Base-by-base conservation (phyloP, 73 alveolate genomes). In the Paramecium caudatum region DNA sequence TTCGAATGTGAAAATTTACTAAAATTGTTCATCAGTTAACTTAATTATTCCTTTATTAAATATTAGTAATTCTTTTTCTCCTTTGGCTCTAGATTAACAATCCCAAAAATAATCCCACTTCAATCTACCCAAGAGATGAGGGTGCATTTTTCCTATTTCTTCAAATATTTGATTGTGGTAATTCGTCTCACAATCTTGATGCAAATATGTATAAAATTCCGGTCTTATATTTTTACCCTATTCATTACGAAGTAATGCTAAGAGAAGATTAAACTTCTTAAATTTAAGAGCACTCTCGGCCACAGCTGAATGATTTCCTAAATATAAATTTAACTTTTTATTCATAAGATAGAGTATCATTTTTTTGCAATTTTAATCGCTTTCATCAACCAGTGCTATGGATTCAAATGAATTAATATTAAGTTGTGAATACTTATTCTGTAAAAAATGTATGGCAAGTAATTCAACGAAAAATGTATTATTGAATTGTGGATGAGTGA, bases 391-490 rank as follows among this genome's bases (percentile, higher is more conserved):
- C 21, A 12, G 17, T 9, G 47, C 30, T 0, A 68, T 34, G 2
- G 61, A 34, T 68, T 68, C 50, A 68, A 68, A 68, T 23, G 30
- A 55, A 55, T 55, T 55, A 2, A 7, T 13, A 68, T 68, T 37
- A 0, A 37, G 33, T n/a, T 37, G 55, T 32, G 17, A 32, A 30
- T 32, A 68, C 21, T 68, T 68, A 15, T 68, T 32, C 3, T 43
- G 34, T 68, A 34, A 34, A 37, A 68, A 68, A 17, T 34, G 13
- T 25, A 68, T 68, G 9, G 61, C 84, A 9, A 68, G 34, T 30
- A 68, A 33, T 68, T 68, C 84, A 34, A 68, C 47, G 34, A 68
- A 43, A 16, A 68, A 68, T n/a, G 50, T 68, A 68, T 68, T 37
- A 32, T 68, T 68, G 10, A 34, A 34, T 68, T 68, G 34, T 68